Conservation (phyloP, 1,284 basidiomycete species). For the Wallemia hederae region DNA sequence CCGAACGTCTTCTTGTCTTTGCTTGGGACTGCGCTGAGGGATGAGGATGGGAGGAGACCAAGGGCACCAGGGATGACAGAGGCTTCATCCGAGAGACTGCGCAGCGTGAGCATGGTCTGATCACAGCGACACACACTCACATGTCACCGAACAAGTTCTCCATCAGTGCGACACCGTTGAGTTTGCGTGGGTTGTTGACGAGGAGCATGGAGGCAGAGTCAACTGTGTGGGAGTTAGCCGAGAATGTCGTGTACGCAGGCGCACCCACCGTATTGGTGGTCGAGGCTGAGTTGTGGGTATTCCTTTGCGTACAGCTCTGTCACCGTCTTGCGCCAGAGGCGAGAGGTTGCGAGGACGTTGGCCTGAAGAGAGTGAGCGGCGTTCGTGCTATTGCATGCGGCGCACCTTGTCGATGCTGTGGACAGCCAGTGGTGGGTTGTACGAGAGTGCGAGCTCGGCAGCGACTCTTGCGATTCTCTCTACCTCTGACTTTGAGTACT, state of each 20-base stretch:
- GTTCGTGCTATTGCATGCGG: not conserved
- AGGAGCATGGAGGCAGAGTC: conserved; percentile 94
- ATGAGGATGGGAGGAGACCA: conserved; percentile 82
- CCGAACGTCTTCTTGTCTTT: conserved; percentile 38
- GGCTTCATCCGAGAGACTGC: conserved; percentile 72
- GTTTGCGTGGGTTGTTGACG: conserved; percentile 64
- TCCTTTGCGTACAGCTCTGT: conserved; percentile 51
- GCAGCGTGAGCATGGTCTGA: conserved; percentile 3
- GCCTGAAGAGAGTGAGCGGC: conserved; percentile 18
- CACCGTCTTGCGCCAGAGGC: conserved; percentile 80
- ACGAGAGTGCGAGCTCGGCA: conserved; percentile 58
- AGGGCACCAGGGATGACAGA: conserved; percentile 95
- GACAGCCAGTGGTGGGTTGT: conserved; percentile 58
- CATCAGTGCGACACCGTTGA: conserved; percentile 82
- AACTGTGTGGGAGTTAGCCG: conserved; percentile 27
- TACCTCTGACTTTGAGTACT: conserved; percentile 72
- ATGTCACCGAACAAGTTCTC: conserved; percentile 94
- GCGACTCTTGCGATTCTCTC: conserved; percentile 87
- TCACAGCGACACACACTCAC: conserved; percentile 21
- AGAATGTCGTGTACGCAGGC: not conserved
- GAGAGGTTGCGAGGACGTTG: conserved; percentile 82
- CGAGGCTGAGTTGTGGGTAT: conserved; percentile 54
- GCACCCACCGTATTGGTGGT: conserved; percentile 28
- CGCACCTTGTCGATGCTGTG: conserved; percentile 68
- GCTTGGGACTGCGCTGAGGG: conserved; percentile 66